These are phyloP conservation scores for Metarhizium brunneum DNA, from an alignment of 2,329 filamentous ascomycete species.

Conservation along the genomic window DNA sequence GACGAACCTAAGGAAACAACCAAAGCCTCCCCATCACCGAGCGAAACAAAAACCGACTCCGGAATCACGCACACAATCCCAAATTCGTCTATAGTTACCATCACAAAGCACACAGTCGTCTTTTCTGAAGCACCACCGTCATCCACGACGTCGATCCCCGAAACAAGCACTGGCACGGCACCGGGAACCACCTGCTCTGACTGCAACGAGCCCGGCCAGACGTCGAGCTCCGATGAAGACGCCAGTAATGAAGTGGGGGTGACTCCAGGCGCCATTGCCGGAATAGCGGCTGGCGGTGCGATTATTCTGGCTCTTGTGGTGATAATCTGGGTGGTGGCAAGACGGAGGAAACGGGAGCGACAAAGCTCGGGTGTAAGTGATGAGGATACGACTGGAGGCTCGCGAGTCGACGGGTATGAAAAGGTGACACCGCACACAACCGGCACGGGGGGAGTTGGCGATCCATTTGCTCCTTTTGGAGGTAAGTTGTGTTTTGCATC, in stretches of 20 bases:
- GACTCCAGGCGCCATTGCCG: constrained; percentile 23
- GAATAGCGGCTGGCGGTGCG: constrained; percentile 21
- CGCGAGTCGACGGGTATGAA: not conserved
- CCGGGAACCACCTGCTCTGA: not conserved
- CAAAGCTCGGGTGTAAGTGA: constrained; percentile 3
- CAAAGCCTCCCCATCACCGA: constrained; percentile 3
- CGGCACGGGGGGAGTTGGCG: constrained; percentile 11
- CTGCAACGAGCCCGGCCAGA: not conserved
- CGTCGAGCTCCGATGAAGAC: not conserved
- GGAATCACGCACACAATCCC: constrained; percentile 26
- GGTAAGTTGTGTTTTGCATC: constrained; percentile 21
- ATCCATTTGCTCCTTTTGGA: constrained; percentile 36
- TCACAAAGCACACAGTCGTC: constrained; percentile 25
- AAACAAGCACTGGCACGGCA: not conserved
- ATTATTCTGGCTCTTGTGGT: constrained; percentile 17
- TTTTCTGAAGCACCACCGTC: constrained; percentile 16
- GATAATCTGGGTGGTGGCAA: constrained; percentile 13
- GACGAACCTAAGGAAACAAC: not conserved
- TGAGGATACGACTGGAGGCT: constrained; percentile 4
- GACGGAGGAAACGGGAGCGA: constrained; percentile 8
- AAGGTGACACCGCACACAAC: constrained; percentile 17
- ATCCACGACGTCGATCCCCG: constrained; percentile 1
- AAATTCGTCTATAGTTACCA: constrained; percentile 23
- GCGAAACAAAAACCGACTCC: constrained; percentile 22
- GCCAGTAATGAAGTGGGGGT: constrained; percentile 5